A percentile compares a stretch with the other conserved stretches of the same genome.
Conservation (phyloP, 1,284 basidiomycete species). For the Pterulicium gracile region DNA sequence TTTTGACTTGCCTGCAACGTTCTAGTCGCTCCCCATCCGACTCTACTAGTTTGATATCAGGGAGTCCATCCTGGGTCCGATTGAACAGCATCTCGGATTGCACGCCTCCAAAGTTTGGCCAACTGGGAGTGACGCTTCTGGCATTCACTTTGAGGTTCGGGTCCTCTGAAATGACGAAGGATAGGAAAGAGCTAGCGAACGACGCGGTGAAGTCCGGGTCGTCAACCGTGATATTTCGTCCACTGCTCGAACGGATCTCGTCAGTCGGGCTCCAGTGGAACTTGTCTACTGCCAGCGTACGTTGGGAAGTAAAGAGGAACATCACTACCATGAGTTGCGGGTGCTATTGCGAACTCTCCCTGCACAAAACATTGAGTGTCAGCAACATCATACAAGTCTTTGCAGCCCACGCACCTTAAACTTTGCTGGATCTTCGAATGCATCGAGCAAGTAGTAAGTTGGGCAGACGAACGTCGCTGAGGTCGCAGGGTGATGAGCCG, state of each 20-base stretch:
- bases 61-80: not conserved
- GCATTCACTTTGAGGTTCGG: not conserved
- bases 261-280: not conserved
- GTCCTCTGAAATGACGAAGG: not conserved
- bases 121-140: not conserved
- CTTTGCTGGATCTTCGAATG: constrained; percentile 14
- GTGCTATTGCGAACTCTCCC: constrained; percentile 21
- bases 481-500: no score
- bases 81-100: not conserved
- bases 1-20: not conserved
- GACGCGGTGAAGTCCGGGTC: not conserved
- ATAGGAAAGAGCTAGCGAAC: not conserved
- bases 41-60: not conserved
- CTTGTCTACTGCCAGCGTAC: constrained; percentile 10
- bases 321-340: constrained; percentile 19
- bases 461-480: constrained; percentile 25
- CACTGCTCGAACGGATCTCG: not conserved
- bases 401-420: constrained; percentile 15
- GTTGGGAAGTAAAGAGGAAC: constrained; percentile 20
- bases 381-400: not conserved
- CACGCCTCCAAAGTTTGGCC: not conserved
- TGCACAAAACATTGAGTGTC: constrained; percentile 6
- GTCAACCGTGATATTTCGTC: not conserved
- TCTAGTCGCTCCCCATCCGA: not conserved
- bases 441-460: constrained; percentile 18